Evolutionary conservation across 257 asterid species (phyloP), one percentile per base, ranked within the genome.

Genomic region (Solanum raphanifolium): DNA sequence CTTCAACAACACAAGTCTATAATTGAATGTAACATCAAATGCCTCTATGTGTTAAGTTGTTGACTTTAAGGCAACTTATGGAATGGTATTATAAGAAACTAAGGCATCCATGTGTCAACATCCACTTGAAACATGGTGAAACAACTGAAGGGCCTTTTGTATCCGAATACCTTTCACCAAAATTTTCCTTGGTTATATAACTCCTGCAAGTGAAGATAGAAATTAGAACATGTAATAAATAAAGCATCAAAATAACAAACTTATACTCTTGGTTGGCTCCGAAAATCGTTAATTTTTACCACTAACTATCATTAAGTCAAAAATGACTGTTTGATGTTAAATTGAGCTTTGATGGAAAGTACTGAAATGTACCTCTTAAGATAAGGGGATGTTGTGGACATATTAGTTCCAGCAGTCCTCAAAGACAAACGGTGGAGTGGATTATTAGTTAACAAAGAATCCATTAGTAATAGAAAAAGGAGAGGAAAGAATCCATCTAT

Each of bases 321-420:
- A 74, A 43, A 78, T 25, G 13, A 25, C 65, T 0, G 62, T n/a
- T 41, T 41, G 62, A 18, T 2, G 36, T 43, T 15, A 25, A 32
- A 8, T 72, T 72, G 43, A 72, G 27, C 79, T 32, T 32, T 72
- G 43, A 72, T 7, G 11, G 25, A 71, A 39, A 72, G 4, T 48
- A 25, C 15, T 38, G 55, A 34, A 9, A 65, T 88, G 87, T 83
- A 94, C 98, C 97, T 93, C 87, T 83, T 91, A 25, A 73, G 41
- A 34, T 89, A 89, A 83, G 91, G 90, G 48, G 93, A 81, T 84
- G 91, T 73, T 38, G 94, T 86, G 39, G 86, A 86, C 43, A 84
- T 88, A 65, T 38, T 78, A 81, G 83, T 83, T 27, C 88, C 74
- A 82, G 86, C 90, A 43, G 87, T 41, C 48, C 15, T 41, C 48